Conservation (phyloP, 2,329 filamentous ascomycete species). For the Pseudocercospora musae region DNA sequence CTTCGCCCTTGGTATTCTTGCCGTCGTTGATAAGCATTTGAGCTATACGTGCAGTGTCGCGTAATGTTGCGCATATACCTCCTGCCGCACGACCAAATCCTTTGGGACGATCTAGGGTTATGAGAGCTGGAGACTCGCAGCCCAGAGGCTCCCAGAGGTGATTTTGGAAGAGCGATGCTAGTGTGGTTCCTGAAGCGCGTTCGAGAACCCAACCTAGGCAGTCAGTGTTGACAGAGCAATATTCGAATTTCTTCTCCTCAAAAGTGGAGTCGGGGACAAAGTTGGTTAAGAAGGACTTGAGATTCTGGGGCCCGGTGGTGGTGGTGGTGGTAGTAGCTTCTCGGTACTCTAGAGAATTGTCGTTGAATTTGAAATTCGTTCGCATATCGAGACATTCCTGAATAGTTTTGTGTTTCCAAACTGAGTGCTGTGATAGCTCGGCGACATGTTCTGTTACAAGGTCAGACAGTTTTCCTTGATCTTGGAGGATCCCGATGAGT, state of each 20-base stretch:
- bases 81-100: slow-evolving; percentile 23
- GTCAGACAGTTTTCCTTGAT: slow-evolving; percentile 22
- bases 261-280: slow-evolving; percentile 13
- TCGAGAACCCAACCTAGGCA: slow-evolving; percentile 27
- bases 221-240: slow-evolving; percentile 26
- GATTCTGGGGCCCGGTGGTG: slow-evolving; percentile 8
- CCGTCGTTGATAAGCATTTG: slow-evolving; percentile 18
- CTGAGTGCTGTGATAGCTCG: slow-evolving; percentile 13
- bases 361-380: slow-evolving; percentile 19
- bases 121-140: slow-evolving; percentile 23
- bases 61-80: slow-evolving; percentile 22
- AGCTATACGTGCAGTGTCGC: slow-evolving; percentile 25
- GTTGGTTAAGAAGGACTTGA: slow-evolving; percentile 22
- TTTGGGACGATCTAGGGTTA: slow-evolving; percentile 19
- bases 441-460: slow-evolving; percentile 23
- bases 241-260: slow-evolving; percentile 21
- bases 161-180: slow-evolving; percentile 19
- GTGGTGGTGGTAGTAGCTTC: slow-evolving; percentile 13
- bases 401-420: slow-evolving; percentile 22
- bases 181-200: slow-evolving; percentile 18
- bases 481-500: slow-evolving; percentile 21
- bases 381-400: slow-evolving; percentile 27
- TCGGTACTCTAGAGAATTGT: slow-evolving; percentile 23
- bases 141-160: slow-evolving; percentile 28
- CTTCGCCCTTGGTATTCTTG: slow-evolving; percentile 1